Evolutionary conservation across 352 stramenopile species (phyloP), one percentile per base, ranked within the genome.

Genomic region (Pythium monospermum): DNA sequence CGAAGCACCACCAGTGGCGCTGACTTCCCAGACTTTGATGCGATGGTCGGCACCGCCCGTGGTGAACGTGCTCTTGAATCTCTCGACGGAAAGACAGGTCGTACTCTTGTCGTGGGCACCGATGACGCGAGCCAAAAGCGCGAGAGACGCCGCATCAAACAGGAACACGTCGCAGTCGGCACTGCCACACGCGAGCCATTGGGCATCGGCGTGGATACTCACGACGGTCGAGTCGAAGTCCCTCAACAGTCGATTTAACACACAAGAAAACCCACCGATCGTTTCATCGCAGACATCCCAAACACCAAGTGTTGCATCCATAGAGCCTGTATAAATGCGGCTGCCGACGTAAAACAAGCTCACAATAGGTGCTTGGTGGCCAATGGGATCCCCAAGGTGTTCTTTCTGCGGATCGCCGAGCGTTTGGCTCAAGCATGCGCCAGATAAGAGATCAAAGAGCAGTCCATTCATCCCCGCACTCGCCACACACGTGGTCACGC

Each of bases 211-310:
- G 38, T 69, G 56, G 6, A 92, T 60, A 18, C 78, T 86, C 28
- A 89, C 67, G n/a, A 92, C 75, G 0, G 79, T 53, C 36, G 82
- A 71, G 39, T 90, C 82, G 53, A 92, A 92, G 6, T 85, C 71
- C 1, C 51, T 73, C 13, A 90, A 46, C n/a, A 87, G 68, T 6
- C 66, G 64, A 12, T 67, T 35, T 11, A 90, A 54, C 4, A 61
- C 56, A n/a, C 62, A 71, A 11, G 62, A 81, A 26, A 65, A 76
- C 0, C 79, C 79, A n/a, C 73, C 65, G 18, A 84, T 73, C 4
- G 21, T 59, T 23, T 76, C 73, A 23, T 80, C 76, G 16, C 68
- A 59, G 4, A 91, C 64, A 22, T 85, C 61, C 79, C 82, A 93
- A 18, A 88, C 66, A 7, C 78, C 72, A 25, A 93, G 50, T 1